Conservation (phyloP, 306 rosid genomes). For the Malus asiatica region DNA sequence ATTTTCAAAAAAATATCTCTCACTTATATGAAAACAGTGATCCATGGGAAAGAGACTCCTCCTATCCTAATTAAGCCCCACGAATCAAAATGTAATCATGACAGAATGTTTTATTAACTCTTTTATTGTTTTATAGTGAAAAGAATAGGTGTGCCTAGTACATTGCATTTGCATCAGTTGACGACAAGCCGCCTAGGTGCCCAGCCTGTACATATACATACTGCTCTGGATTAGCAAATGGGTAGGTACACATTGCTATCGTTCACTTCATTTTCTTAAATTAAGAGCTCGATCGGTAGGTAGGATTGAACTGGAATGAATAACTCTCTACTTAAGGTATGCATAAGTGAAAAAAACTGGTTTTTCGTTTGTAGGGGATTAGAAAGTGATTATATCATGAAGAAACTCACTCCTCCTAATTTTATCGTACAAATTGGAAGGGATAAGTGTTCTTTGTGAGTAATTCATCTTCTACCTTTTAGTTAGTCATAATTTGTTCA, state of each 20-base stretch:
- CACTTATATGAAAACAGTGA: neutral
- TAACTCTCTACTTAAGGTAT: too few relatives aligned
- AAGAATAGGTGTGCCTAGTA: neutral
- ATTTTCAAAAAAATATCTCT: neutral
- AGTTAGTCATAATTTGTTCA: too few relatives aligned
- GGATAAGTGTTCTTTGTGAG: too few relatives aligned
- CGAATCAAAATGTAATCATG: neutral
- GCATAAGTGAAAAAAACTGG: too few relatives aligned
- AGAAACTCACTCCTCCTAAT: too few relatives aligned
- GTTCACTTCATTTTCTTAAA: constrained; percentile 2
- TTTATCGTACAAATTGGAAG: too few relatives aligned
- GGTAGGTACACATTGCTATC: constrained; percentile 9
- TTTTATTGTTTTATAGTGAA: neutral
- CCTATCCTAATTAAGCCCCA: neutral
- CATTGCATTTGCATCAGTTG: constrained; percentile 16
- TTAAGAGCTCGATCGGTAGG: too few relatives aligned
- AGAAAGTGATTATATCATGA: too few relatives aligned
- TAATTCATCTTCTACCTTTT: too few relatives aligned
- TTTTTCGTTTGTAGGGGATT: too few relatives aligned
- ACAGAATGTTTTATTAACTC: neutral
- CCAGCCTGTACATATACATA: neutral
- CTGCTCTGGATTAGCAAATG: neutral
- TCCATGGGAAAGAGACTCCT: neutral
- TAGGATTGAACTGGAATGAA: too few relatives aligned
- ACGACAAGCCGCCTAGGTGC: constrained; percentile 1